Conservation (phyloP, 1,284 basidiomycete genomes). For the Athelia psychrophila region DNA sequence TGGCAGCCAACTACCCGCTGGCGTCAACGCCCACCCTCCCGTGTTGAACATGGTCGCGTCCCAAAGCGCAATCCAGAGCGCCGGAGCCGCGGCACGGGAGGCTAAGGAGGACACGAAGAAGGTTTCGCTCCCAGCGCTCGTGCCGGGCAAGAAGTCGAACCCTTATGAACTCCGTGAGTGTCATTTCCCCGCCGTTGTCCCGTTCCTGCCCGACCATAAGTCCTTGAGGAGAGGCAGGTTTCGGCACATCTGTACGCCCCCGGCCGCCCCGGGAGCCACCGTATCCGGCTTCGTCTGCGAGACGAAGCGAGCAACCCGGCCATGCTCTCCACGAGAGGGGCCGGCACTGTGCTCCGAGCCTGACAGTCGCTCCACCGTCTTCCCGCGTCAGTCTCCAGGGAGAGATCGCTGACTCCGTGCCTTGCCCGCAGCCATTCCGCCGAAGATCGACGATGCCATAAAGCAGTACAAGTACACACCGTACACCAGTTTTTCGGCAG, state of each 20-base stretch:
- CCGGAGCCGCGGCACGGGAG: no score
- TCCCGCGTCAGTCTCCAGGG: neutral
- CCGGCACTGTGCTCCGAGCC: no score
- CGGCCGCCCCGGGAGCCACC: neutral
- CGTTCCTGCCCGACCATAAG: neutral
- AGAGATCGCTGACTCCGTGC: neutral
- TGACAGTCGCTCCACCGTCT: neutral
- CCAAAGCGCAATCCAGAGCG: no score
- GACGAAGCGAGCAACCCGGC: no score
- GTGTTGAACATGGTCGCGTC: no score
- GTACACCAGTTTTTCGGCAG: conserved; percentile 11
- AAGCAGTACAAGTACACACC: conserved; percentile 14
- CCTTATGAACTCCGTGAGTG: neutral
- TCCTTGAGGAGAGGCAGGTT: neutral
- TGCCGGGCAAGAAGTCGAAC: neutral
- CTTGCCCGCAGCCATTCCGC: conserved; percentile 11
- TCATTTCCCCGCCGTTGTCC: neutral
- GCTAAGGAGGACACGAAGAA: neutral
- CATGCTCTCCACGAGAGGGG: no score
- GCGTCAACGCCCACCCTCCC: no score
- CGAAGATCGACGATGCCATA: conserved; percentile 15
- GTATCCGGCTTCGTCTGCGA: no score
- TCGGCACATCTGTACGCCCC: neutral
- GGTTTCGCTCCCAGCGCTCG: neutral
- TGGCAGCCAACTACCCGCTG: no score